A percentile compares a stretch with the other conserved stretches of the same genome.
Evolutionary conservation across 768 basidiomycete genomes (phyloP).

Genomic region (Tricholoma saponaceum): DNA sequence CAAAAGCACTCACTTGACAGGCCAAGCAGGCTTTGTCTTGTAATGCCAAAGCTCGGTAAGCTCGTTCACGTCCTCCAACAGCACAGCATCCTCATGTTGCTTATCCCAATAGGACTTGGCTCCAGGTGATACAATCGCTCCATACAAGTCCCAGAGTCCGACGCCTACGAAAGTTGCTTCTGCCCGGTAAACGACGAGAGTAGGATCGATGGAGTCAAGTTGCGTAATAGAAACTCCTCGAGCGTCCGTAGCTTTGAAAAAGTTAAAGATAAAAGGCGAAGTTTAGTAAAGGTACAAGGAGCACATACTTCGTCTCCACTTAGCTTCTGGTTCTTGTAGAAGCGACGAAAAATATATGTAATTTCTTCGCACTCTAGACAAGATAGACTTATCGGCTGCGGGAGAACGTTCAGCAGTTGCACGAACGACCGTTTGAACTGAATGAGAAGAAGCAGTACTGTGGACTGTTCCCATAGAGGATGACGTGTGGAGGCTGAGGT

Average conservation of each 20-base stretch:
- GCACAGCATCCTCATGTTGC: constrained; percentile 77
- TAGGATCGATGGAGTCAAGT: constrained; percentile 95
- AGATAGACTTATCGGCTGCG: constrained; percentile 76
- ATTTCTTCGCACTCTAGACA: constrained; percentile 82
- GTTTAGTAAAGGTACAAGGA: constrained; percentile 9
- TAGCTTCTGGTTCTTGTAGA: constrained; percentile 95
- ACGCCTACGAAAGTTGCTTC: constrained; percentile 98
- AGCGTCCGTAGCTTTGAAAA: constrained; percentile 63
- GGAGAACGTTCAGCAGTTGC: constrained; percentile 43
- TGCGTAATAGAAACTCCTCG: constrained; percentile 93
- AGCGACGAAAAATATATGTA: constrained; percentile 98
- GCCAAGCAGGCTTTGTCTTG: constrained; percentile 91
- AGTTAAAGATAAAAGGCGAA: constrained; percentile 8
- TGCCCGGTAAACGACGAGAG: constrained; percentile 91
- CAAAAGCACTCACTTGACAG: constrained; percentile 68
- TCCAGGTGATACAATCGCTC: constrained; percentile 82
- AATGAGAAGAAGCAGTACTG: constrained; percentile 41
- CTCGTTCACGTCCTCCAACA: constrained; percentile 88
- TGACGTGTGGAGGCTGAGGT: constrained; percentile 62
- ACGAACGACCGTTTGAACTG: constrained; percentile 29
- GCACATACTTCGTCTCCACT: constrained; percentile 84
- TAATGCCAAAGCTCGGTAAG: constrained; percentile 92
- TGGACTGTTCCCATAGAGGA: constrained; percentile 54
- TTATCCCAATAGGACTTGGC: constrained; percentile 86
- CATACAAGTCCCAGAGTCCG: constrained; percentile 91